Evolutionary conservation across 2,329 filamentous ascomycete genomes (phyloP).

Genomic region (Juglanconis oblonga): DNA sequence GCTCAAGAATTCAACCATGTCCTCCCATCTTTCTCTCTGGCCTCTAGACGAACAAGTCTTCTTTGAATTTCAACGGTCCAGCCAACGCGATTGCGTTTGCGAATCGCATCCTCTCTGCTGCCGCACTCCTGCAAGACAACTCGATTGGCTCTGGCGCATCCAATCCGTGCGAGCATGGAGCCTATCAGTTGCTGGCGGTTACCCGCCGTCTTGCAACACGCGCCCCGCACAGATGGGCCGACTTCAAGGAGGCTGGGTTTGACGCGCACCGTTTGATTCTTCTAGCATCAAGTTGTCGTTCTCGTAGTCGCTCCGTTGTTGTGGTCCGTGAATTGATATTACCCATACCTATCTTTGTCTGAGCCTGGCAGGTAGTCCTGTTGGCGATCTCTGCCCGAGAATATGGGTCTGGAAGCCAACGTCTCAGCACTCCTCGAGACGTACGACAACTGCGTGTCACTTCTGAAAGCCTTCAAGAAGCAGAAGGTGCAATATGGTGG

Average conservation of each 20-base stretch:
- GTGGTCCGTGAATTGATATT: not conserved
- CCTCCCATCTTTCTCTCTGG: too few species aligned
- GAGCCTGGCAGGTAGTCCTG: not conserved
- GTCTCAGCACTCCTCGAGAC: slow-evolving; percentile 44
- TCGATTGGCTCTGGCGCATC: not conserved
- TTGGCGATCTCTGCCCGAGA: not conserved
- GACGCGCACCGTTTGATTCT: not conserved
- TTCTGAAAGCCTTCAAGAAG: slow-evolving; percentile 35
- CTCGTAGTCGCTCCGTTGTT: not conserved
- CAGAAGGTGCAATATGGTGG: slow-evolving; percentile 13
- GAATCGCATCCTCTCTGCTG: not conserved
- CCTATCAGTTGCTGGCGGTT: slow-evolving; percentile 14
- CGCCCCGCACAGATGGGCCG: slow-evolving; percentile 13
- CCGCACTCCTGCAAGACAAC: not conserved
- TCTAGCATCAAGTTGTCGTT: not conserved
- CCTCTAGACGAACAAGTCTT: too few species aligned
- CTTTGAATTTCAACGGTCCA: not conserved
- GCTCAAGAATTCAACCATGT: too few species aligned
- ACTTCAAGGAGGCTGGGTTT: not conserved
- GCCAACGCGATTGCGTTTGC: not conserved
- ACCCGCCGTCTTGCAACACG: slow-evolving; percentile 12
- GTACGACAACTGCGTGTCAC: slow-evolving; percentile 43
- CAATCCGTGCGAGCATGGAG: not conserved
- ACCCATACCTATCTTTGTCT: not conserved
- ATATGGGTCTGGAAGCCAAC: slow-evolving; percentile 40